These are phyloP conservation scores for Debaryomyces psychrophilus DNA, from an alignment of 1,139 yeast species.

Conservation along the genomic window DNA sequence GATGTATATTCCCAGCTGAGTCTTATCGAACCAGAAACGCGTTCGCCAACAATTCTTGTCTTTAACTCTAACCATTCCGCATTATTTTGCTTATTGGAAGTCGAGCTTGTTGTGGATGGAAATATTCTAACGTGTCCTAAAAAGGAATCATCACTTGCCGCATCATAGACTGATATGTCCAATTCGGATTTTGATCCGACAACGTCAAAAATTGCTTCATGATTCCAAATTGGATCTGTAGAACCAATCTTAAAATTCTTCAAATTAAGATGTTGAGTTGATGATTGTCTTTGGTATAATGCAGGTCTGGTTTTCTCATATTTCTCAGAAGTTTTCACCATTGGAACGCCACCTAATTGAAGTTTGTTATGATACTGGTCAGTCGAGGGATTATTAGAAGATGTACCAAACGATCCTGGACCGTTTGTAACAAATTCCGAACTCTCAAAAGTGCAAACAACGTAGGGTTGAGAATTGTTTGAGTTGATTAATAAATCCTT, in stretches of 20 bases:
- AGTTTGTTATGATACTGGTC: constrained; percentile 17
- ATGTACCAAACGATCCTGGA: constrained; percentile 62
- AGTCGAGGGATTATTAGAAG: constrained; percentile 30
- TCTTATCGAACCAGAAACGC: constrained; percentile 75
- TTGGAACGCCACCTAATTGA: constrained; percentile 19
- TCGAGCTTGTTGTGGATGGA: constrained; percentile 55
- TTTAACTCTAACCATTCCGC: constrained; percentile 76
- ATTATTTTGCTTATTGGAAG: constrained; percentile 30
- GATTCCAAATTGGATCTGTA: constrained; percentile 83
- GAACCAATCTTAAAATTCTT: constrained; percentile 34
- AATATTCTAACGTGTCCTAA: constrained; percentile 79
- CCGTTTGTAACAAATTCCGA: constrained; percentile 88
- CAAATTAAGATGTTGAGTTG: constrained; percentile 59
- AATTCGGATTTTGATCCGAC: constrained; percentile 80
- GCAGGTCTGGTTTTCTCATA: constrained; percentile 38
- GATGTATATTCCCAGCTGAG: constrained; percentile 75
- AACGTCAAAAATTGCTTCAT: constrained; percentile 90
- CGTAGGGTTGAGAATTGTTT: constrained; percentile 74
- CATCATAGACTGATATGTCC: constrained; percentile 87
- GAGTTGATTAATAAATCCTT: constrained; percentile 60
- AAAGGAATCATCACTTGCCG: constrained; percentile 77
- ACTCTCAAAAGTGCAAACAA: constrained; percentile 90
- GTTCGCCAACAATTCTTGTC: constrained; percentile 75
- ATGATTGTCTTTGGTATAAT: constrained; percentile 64
- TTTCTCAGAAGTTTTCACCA: constrained; percentile 8